Evolutionary conservation across 768 basidiomycete species (phyloP).

Genomic region (Strobilomyces confusus): DNA sequence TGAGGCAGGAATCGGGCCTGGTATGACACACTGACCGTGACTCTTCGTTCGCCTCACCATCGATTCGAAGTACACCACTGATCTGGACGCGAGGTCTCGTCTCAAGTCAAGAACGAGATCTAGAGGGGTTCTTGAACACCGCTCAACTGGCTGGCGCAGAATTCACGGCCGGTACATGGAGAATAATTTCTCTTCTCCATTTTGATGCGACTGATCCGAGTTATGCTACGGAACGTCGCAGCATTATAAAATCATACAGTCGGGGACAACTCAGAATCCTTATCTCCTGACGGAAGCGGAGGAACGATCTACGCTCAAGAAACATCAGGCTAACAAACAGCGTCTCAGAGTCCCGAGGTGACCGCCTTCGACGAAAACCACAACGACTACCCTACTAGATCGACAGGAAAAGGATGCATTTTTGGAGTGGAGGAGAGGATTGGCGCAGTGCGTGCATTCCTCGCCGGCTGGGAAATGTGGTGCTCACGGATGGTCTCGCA

Average conservation of each 20-base stretch:
- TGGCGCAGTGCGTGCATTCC: slow-evolving; percentile 71
- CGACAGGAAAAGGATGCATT: slow-evolving; percentile 87
- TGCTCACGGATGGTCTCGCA: background rate
- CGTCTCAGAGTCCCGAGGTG: slow-evolving; percentile 84
- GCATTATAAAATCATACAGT: slow-evolving; percentile 74
- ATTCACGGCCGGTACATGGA: slow-evolving; percentile 82
- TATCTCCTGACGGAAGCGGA: slow-evolving; percentile 81
- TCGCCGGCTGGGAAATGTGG: background rate
- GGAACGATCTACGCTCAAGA: slow-evolving; percentile 68
- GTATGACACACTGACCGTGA: slow-evolving; percentile 38
- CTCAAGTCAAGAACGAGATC: slow-evolving; percentile 91
- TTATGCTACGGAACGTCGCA: slow-evolving; percentile 56
- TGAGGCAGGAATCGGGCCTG: slow-evolving; percentile 47
- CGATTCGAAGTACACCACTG: slow-evolving; percentile 58
- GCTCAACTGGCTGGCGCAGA: slow-evolving; percentile 94
- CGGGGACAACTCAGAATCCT: slow-evolving; percentile 65
- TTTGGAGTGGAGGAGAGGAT: slow-evolving; percentile 86
- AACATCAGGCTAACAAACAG: slow-evolving; percentile 69
- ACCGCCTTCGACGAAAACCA: slow-evolving; percentile 83
- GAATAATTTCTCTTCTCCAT: background rate
- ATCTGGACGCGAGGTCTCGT: slow-evolving; percentile 60
- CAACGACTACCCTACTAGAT: slow-evolving; percentile 77
- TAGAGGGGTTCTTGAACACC: slow-evolving; percentile 96
- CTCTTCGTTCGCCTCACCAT: slow-evolving; percentile 24
- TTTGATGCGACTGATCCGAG: slow-evolving; percentile 5